These are phyloP conservation scores for Primulina tabacum DNA, from an alignment of 257 asterid species.

Conservation along the genomic window DNA sequence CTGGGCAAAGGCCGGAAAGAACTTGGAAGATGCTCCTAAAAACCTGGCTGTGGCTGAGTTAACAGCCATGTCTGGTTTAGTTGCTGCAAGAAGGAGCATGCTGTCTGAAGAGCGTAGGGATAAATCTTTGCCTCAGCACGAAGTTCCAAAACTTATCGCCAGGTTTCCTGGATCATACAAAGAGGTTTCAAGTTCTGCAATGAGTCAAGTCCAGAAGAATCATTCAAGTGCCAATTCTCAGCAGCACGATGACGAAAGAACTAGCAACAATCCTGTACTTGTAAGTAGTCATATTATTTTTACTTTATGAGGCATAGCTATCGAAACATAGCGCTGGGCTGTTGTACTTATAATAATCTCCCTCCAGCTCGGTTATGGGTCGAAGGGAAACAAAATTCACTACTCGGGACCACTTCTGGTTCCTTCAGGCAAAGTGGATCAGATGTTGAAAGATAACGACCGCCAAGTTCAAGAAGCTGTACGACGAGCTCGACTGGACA, in stretches of 20 bases:
- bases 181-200: constrained; percentile 59
- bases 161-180: constrained; percentile 87
- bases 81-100: constrained; percentile 80
- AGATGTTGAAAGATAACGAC: constrained; percentile 82
- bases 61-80: constrained; percentile 73
- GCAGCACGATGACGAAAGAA: constrained; percentile 53
- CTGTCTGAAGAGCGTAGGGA: constrained; percentile 64
- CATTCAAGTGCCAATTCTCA: constrained; percentile 28
- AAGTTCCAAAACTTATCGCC: constrained; percentile 64
- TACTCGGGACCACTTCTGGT: constrained; percentile 89
- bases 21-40: constrained; percentile 62
- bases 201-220: constrained; percentile 45
- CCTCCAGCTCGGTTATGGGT: constrained; percentile 66
- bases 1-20: constrained; percentile 75
- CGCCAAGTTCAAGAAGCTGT: constrained; percentile 92
- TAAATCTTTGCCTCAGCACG: constrained; percentile 51
- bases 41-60: constrained; percentile 54
- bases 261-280: constrained; percentile 52
- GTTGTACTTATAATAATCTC: background rate
- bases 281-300: constrained; percentile 37
- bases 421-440: constrained; percentile 86
- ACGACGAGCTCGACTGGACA: constrained; percentile 83
- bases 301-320: background rate
- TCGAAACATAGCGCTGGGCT: background rate
- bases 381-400: constrained; percentile 79